A percentile compares a stretch with the other conserved stretches of the same genome.
Conservation (phyloP, 176 grass and related monocot species). For the Oryza meyeriana region DNA sequence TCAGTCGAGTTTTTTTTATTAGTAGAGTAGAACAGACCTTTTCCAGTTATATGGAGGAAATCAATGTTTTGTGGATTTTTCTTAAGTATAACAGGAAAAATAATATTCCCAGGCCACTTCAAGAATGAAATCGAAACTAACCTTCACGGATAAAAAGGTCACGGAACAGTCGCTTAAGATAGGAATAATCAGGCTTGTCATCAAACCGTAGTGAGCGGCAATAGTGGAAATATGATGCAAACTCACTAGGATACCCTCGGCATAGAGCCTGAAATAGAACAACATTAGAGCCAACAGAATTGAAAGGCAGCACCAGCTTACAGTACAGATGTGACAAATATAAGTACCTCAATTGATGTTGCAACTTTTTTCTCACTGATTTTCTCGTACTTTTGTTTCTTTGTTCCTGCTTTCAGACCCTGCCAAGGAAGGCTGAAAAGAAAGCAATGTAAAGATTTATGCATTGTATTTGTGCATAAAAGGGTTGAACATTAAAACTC, state of each 20-base stretch:
- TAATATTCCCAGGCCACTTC: neutral
- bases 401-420: conserved; percentile 96
- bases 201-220: conserved; percentile 89
- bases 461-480: neutral
- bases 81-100: neutral
- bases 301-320: neutral
- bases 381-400: conserved; percentile 95
- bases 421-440: conserved; percentile 89
- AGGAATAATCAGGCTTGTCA: conserved; percentile 96
- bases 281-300: conserved; percentile 23
- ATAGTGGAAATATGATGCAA: conserved; percentile 97
- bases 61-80: neutral
- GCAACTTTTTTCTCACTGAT: conserved; percentile 97
- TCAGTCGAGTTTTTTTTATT: too few relatives aligned
- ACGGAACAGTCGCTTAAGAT: conserved; percentile 89
- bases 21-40: neutral
- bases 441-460: conserved; percentile 31
- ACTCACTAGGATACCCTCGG: conserved; percentile 85
- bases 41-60: neutral
- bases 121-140: conserved; percentile 29
- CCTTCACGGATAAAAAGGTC: conserved; percentile 99
- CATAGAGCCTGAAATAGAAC: conserved; percentile 67
- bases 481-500: conserved; percentile 29
- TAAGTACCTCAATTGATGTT: conserved; percentile 84
- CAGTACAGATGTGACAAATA: neutral